Evolutionary conservation across 2,329 filamentous ascomycete genomes (phyloP).

Genomic region (Fusarium coicis): DNA sequence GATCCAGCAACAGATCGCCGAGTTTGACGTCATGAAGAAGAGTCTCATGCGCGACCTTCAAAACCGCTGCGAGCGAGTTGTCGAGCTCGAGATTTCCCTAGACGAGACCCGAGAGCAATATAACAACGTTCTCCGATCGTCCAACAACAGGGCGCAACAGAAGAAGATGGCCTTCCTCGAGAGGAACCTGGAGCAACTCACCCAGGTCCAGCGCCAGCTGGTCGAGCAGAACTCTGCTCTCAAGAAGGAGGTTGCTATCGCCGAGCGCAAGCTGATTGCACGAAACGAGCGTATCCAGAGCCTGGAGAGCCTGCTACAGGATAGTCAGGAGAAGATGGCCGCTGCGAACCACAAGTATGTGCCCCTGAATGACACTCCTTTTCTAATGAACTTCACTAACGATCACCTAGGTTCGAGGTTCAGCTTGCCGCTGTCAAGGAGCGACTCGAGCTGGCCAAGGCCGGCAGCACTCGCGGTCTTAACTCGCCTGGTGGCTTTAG

Average conservation of each 20-base stretch:
- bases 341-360: constrained; percentile 96
- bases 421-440: constrained; percentile 98
- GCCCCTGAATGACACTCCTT: not conserved
- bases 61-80: constrained; percentile 96
- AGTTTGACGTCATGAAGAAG: constrained; percentile 99
- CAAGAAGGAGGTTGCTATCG: constrained; percentile 99
- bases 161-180: constrained; percentile 99
- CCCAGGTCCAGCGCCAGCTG: constrained; percentile 94
- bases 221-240: constrained; percentile 97
- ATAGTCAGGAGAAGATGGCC: constrained; percentile 98
- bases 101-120: constrained; percentile 99
- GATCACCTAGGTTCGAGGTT: constrained; percentile 81
- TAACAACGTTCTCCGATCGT: constrained; percentile 95
- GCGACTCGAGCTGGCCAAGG: constrained; percentile 93
- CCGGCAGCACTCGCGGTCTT: constrained; percentile 87
- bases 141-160: constrained; percentile 97
- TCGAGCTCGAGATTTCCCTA: constrained; percentile 96
- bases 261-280: constrained; percentile 95
- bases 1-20: constrained; percentile 95
- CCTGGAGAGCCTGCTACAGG: constrained; percentile 89
- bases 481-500: constrained; percentile 76
- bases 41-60: constrained; percentile 98
- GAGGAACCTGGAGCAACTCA: constrained; percentile 96
- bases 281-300: constrained; percentile 97
- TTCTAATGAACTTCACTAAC: constrained; percentile 42